Conservation (phyloP, 2,329 filamentous ascomycete species). For the Talaromyces sp. region DNA sequence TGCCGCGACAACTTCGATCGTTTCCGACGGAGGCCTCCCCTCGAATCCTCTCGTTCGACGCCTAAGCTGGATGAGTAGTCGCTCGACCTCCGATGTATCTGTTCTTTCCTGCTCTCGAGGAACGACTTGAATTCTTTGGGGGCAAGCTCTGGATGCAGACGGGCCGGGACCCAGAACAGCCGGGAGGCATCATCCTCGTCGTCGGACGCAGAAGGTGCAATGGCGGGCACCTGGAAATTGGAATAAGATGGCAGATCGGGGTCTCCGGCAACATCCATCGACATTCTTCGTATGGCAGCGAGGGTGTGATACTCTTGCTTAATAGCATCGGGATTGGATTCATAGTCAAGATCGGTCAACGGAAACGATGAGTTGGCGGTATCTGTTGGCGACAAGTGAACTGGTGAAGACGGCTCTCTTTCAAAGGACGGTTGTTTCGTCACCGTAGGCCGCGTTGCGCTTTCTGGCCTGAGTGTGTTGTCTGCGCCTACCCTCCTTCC, state of each 20-base stretch:
- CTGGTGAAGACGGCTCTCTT: constrained; percentile 50
- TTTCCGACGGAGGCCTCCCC: constrained; percentile 69
- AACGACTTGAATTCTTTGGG: constrained; percentile 97
- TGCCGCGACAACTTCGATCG: constrained; percentile 95
- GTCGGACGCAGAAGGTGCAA: constrained; percentile 42
- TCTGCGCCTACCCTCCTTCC: constrained; percentile 26
- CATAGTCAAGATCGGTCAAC: constrained; percentile 81
- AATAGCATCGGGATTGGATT: constrained; percentile 83
- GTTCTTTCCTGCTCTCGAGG: constrained; percentile 85
- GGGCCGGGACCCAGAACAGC: constrained; percentile 91
- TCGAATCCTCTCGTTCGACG: constrained; percentile 52
- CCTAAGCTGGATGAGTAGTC: constrained; percentile 58
- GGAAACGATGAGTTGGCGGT: constrained; percentile 62
- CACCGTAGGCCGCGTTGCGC: constrained; percentile 18
- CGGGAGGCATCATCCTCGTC: constrained; percentile 85
- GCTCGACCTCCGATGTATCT: constrained; percentile 78
- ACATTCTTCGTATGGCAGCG: constrained; percentile 85
- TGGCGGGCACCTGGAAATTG: constrained; percentile 40
- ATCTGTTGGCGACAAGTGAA: constrained; percentile 53
- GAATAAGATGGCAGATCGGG: constrained; percentile 48
- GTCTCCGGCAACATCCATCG: constrained; percentile 80
- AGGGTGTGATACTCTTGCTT: constrained; percentile 90
- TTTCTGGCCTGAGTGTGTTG: constrained; percentile 24
- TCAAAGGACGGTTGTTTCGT: constrained; percentile 31
- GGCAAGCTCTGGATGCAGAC: constrained; percentile 89